Evolutionary conservation across 306 rosid species (phyloP).

Genomic region (Rosa multiflora): DNA sequence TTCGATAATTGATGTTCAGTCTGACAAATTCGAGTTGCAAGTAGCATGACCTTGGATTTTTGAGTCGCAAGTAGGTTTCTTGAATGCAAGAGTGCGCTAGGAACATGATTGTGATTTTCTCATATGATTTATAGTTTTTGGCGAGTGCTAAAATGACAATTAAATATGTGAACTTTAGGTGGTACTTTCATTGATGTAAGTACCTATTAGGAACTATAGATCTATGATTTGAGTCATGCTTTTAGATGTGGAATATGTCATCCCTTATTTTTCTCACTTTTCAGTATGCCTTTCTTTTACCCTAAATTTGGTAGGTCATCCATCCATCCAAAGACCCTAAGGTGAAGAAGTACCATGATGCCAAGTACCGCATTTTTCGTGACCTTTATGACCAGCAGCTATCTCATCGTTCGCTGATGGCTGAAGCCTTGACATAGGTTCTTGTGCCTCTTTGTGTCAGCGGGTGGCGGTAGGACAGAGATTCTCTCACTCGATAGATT

Average conservation of each 20-base stretch:
- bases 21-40: neutral
- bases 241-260: neutral
- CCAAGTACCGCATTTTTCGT: constrained; percentile 73
- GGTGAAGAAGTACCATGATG: constrained; percentile 84
- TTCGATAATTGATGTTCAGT: neutral
- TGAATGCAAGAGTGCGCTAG: neutral
- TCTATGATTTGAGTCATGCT: neutral
- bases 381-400: constrained; percentile 82
- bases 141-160: neutral
- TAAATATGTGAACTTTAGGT: neutral
- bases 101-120: neutral
- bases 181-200: neutral
- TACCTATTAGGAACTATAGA: neutral
- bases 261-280: neutral
- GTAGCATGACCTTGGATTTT: neutral
- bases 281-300: constrained; percentile 7
- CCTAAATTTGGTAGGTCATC: constrained; percentile 58
- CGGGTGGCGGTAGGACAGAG: neutral
- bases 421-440: neutral
- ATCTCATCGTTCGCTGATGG: constrained; percentile 62
- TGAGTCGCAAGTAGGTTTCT: constrained; percentile 1
- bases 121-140: neutral
- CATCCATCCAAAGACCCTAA: constrained; percentile 79
- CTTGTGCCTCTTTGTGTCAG: constrained; percentile 7
- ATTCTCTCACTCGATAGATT: neutral